Conservation (phyloP, 1,284 basidiomycete species). For the Paramarasmius palmivorus region DNA sequence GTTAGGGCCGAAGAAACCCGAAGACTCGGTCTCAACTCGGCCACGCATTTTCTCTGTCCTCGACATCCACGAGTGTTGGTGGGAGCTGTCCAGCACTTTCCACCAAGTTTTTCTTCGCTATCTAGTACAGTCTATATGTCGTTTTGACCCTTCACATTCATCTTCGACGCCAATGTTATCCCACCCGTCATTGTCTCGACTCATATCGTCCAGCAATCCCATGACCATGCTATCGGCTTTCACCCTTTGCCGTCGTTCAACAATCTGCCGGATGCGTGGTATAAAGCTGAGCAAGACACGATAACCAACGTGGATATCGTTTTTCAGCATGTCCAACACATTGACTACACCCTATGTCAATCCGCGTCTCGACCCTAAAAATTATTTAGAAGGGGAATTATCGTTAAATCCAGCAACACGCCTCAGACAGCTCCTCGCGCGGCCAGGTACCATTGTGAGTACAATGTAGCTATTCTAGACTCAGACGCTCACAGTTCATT, state of each 20-base stretch:
- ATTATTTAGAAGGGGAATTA: slow-evolving; percentile 66
- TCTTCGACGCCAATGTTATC: no score
- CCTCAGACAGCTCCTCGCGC: slow-evolving; percentile 72
- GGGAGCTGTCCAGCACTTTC: no score
- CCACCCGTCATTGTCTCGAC: no score
- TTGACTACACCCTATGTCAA: slow-evolving; percentile 42
- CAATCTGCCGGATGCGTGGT: background rate
- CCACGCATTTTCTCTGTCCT: no score
- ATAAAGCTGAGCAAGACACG: background rate
- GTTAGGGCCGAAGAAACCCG: no score
- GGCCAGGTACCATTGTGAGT: slow-evolving; percentile 74
- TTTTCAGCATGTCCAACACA: background rate
- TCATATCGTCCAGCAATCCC: background rate
- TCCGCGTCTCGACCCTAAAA: slow-evolving; percentile 62
- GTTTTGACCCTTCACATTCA: no score
- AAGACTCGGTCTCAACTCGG: no score
- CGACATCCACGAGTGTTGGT: no score
- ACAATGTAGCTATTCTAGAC: background rate
- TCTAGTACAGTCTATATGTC: no score
- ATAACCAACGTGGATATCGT: background rate
- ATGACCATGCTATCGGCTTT: background rate
- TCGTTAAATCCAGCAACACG: slow-evolving; percentile 69
- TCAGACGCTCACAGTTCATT: background rate
- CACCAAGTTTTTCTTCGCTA: no score
- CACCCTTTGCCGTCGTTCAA: background rate